A percentile compares a stretch with the other conserved stretches of the same genome.
phyloP scores from a whole-genome alignment of 352 stramenopile genomes.

The Pythium apleroticum region DNA sequence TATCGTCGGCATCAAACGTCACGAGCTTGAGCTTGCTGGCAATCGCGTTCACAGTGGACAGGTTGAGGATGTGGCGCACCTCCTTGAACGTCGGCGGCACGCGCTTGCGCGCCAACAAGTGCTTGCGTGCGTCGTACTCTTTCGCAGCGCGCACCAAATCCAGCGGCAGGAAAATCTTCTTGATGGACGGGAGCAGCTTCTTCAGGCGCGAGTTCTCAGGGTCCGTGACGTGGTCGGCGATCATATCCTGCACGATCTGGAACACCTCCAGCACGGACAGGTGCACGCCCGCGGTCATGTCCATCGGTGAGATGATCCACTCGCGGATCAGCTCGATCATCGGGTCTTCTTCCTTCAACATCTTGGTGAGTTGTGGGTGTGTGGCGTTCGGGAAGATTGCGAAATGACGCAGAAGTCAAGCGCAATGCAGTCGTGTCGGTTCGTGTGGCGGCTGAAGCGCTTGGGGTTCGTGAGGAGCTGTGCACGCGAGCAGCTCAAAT shows the following conservation, averaged over 20 bases:
- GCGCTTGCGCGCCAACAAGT: conserved; percentile 75
- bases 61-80: conserved; percentile 82
- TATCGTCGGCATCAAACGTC: conserved; percentile 86
- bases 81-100: conserved; percentile 86
- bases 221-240: conserved; percentile 61
- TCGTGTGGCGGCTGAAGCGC: not conserved
- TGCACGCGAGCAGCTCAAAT: not conserved
- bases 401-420: not conserved
- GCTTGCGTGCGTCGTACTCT: conserved; percentile 70
- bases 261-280: conserved; percentile 71
- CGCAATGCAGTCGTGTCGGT: not conserved
- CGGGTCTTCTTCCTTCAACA: conserved; percentile 85
- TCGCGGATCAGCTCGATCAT: conserved; percentile 86
- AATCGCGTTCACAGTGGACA: conserved; percentile 76
- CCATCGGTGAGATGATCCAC: conserved; percentile 79
- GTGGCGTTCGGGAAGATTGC: not conserved
- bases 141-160: conserved; percentile 64
- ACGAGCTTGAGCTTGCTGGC: conserved; percentile 75
- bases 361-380: conserved; percentile 22
- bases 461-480: not conserved
- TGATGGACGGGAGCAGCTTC: conserved; percentile 66
- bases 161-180: conserved; percentile 69
- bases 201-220: conserved; percentile 44
- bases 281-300: conserved; percentile 57
- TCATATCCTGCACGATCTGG: conserved; percentile 71